These are phyloP conservation scores for Torrubiella hemipterigena DNA, from an alignment of 2,329 filamentous ascomycete genomes.

Conservation along the genomic window DNA sequence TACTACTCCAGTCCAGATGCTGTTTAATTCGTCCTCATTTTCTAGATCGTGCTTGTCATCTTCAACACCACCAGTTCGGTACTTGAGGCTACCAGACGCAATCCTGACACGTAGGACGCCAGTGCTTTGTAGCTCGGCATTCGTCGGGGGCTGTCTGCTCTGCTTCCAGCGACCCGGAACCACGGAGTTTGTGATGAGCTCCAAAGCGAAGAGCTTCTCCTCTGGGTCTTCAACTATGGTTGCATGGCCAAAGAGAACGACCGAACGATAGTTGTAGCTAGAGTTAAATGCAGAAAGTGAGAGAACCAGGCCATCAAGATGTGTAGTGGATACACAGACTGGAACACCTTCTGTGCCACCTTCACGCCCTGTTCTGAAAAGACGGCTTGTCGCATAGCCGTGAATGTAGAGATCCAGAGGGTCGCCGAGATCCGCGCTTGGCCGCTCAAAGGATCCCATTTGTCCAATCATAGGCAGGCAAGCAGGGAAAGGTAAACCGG, in stretches of 20 bases:
- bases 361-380: slow-evolving; percentile 51
- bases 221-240: slow-evolving; percentile 50
- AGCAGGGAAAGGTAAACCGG: slow-evolving; percentile 57
- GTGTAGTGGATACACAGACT: slow-evolving; percentile 59
- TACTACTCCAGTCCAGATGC: slow-evolving; percentile 44
- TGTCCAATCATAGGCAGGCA: slow-evolving; percentile 79
- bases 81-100: slow-evolving; percentile 63
- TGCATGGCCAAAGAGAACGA: slow-evolving; percentile 65
- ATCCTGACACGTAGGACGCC: slow-evolving; percentile 59
- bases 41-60: slow-evolving; percentile 38
- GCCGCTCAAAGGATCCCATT: slow-evolving; percentile 59
- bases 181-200: slow-evolving; percentile 64
- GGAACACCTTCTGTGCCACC: slow-evolving; percentile 42
- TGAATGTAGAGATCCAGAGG: slow-evolving; percentile 70
- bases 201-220: slow-evolving; percentile 70
- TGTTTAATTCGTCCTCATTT: slow-evolving; percentile 25
- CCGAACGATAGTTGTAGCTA: slow-evolving; percentile 79
- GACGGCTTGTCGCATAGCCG: slow-evolving; percentile 68
- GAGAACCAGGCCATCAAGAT: slow-evolving; percentile 70
- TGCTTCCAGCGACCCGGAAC: slow-evolving; percentile 58
- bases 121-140: slow-evolving; percentile 64
- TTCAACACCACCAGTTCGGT: slow-evolving; percentile 50
- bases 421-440: slow-evolving; percentile 47
- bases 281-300: slow-evolving; percentile 70
- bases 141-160: slow-evolving; percentile 57